A percentile compares a stretch with the other conserved stretches of the same genome.
phyloP scores from a whole-genome alignment of 2,329 filamentous ascomycete genomes.

The Gremmenia infestans region DNA sequence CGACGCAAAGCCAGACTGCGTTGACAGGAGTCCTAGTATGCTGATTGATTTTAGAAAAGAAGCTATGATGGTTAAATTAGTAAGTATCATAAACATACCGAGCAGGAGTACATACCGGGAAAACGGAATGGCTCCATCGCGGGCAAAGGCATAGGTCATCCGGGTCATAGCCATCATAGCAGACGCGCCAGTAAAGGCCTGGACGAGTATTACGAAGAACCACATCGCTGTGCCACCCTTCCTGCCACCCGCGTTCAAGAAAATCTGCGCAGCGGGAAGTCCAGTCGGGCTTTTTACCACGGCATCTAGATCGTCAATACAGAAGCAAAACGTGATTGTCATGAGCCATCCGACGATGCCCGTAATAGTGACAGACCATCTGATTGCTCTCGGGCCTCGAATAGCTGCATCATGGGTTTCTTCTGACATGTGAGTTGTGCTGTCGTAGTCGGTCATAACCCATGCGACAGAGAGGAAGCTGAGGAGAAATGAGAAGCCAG shows the following conservation, averaged over 20 bases:
- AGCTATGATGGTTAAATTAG: conserved; percentile 30
- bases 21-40: conserved; percentile 55
- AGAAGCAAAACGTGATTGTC: conserved; percentile 60
- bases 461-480: conserved; percentile 51
- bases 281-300: conserved; percentile 54
- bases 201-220: conserved; percentile 57
- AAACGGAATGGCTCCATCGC: conserved; percentile 56
- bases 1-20: conserved; percentile 59
- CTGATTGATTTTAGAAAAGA: conserved; percentile 47
- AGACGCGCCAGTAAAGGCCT: conserved; percentile 60
- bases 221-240: conserved; percentile 55
- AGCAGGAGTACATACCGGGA: conserved; percentile 39
- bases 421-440: conserved; percentile 64
- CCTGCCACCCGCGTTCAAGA: conserved; percentile 54
- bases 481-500: conserved; percentile 56
- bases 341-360: conserved; percentile 57
- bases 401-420: conserved; percentile 60
- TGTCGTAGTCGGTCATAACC: conserved; percentile 68
- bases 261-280: conserved; percentile 53
- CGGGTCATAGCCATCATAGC: conserved; percentile 60
- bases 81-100: not conserved
- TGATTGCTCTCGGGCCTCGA: conserved; percentile 54
- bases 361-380: conserved; percentile 53
- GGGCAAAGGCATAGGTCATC: conserved; percentile 57
- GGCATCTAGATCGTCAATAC: conserved; percentile 51